A percentile compares a stretch with the other conserved stretches of the same genome.
Conservation (phyloP, 345 rosid species). For the Dovyalis caffra region DNA sequence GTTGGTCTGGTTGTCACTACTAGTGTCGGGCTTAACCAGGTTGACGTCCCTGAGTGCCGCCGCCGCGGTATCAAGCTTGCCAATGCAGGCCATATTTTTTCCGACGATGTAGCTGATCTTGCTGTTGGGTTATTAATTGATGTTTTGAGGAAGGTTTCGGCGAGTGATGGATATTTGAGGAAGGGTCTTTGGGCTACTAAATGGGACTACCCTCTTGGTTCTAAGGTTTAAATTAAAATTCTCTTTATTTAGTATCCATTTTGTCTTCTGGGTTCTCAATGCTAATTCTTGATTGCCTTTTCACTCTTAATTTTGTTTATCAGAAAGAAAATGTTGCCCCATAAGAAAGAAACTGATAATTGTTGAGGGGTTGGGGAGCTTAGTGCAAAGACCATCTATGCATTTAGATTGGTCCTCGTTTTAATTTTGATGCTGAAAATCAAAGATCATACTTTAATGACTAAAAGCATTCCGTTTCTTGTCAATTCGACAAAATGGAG, state of each 20-base stretch:
- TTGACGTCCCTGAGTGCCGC: conserved; percentile 13
- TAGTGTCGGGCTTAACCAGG: conserved; percentile 19
- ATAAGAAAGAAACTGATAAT: too few species aligned
- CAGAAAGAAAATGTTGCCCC: too few species aligned
- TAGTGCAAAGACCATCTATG: too few species aligned
- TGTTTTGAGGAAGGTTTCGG: conserved; percentile 21
- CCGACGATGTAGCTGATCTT: conserved; percentile 12
- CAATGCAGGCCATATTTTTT: conserved; percentile 4
- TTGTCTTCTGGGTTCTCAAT: too few species aligned
- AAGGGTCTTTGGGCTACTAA: conserved; percentile 9
- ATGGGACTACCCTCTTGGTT: conserved; percentile 24
- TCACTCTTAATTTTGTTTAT: too few species aligned
- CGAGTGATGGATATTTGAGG: conserved; percentile 10
- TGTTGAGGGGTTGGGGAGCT: too few species aligned
- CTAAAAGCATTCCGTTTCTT: too few species aligned
- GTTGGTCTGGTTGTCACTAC: conserved; percentile 6
- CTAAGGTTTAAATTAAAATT: conserved; percentile 11
- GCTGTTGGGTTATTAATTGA: conserved; percentile 17
- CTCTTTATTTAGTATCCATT: background rate
- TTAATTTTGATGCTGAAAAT: too few species aligned
- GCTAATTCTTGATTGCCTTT: too few species aligned
- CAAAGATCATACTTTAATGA: too few species aligned
- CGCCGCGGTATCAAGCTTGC: conserved; percentile 17
- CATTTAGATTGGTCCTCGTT: too few species aligned
- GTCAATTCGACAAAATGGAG: too few species aligned